phyloP scores from a whole-genome alignment of 1,139 yeast genomes.

The Lodderomyces metapsilosis region DNA sequence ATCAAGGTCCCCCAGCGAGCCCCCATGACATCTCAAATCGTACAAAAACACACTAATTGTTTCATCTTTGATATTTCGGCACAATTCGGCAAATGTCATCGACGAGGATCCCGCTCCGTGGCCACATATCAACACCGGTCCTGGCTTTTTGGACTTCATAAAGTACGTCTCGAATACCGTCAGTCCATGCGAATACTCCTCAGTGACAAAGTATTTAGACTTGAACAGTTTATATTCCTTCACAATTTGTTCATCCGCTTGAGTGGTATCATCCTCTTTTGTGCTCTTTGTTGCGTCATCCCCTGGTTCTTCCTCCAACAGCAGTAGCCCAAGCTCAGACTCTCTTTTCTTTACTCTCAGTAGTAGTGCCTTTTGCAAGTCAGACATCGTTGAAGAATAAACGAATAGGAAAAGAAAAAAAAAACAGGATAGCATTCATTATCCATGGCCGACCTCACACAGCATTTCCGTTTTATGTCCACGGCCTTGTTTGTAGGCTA shows the following conservation, averaged over 20 bases:
- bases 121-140: conserved; percentile 69
- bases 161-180: conserved; percentile 58
- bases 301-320: conserved; percentile 26
- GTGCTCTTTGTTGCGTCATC: neutral
- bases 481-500: conserved; percentile 41
- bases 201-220: conserved; percentile 17
- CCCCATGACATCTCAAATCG: conserved; percentile 87
- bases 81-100: conserved; percentile 65
- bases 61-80: conserved; percentile 24
- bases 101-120: conserved; percentile 97
- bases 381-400: conserved; percentile 33
- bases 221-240: neutral
- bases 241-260: neutral
- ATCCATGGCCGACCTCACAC: conserved; percentile 20
- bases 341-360: conserved; percentile 41
- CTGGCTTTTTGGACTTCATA: conserved; percentile 46
- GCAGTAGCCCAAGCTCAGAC: conserved; percentile 32
- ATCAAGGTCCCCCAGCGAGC: conserved; percentile 27
- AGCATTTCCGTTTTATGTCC: conserved; percentile 37
- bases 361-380: conserved; percentile 40
- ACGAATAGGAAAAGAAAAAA: conserved; percentile 1
- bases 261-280: conserved; percentile 1
- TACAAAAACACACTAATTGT: conserved; percentile 58
- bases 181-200: conserved; percentile 3
- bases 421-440: neutral